Base-by-base conservation (phyloP, 169 alveolate species). In the Babesia gibsoni region DNA sequence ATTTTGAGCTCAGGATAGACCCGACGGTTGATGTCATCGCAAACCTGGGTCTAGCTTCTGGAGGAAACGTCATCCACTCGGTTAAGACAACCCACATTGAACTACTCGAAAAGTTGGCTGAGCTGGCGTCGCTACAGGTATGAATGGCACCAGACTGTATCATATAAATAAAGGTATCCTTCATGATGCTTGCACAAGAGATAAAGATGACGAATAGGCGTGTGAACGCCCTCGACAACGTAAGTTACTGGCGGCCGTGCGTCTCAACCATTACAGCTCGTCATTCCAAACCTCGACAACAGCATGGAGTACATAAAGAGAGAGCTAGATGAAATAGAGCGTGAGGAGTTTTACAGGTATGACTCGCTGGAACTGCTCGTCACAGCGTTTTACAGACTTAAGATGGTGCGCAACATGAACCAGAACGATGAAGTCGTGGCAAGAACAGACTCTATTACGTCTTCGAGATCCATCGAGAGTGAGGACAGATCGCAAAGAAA, bases 151-250 rank as follows among this genome's bases (percentile, higher is more conserved):
- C 6, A 14, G 10, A 4, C 16, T 9, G 25, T 18, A 25, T 18
- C 30, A n/a, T 33, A 66, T 22, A 41, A 32, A 36, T 46, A 35
- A 52, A 82, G 92, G 94, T 97, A 32, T 91, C 96, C 67, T 95
- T 94, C 84, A 86, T 93, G 57, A 94, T 97, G 48, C 84, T 96
- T 50, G 98, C 95, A 79, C 96, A 96, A 88, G 97, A 94, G 39
- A 95, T 96, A 48, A 95, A 95, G 83, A 95, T 95, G 89, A 95
- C 99, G 29, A 94, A 94, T 86, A 78, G 99, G 82, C 93, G 99
- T 81, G 98, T 95, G 22, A 95, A 96, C 86, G 99, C 98, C 45
- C 89, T 96, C 32, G 98, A 96, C 79, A 94, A 94, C 69, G 94
- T 79, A 64, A 30, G 82, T 27, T 12, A 20, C 12, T 1, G 8